Base-by-base conservation (phyloP, 331 rosid genomes). In the Dryas integrifolia region DNA sequence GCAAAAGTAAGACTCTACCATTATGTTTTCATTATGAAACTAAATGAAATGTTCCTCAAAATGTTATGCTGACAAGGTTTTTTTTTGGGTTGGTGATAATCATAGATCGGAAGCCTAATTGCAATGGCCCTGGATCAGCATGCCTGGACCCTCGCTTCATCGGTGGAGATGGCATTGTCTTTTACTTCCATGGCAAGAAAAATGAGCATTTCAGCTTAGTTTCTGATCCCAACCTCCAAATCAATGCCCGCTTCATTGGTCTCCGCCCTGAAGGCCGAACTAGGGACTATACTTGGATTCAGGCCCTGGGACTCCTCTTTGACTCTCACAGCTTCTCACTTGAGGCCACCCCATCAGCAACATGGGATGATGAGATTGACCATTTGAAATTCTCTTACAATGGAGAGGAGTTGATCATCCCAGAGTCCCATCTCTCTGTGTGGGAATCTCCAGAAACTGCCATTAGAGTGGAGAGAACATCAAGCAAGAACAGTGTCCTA, bases 101-200 rank as follows among this genome's bases (percentile, higher is more conserved):
- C 58, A 74, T 60, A 89, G 96, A 4, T 6, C 80, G 71, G 49
- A 90, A 86, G 79, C 85, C 91, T 48, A 86, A 90, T 44, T 90
- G 92, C 77, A 79, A 82, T 30, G 83, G 81, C 1, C 92, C 67
- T 3, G 96, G 96, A 64, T 84, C 96, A 43, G 91, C 92, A 61
- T 90, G 96, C 64, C 75, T 79, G 72, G 96, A 87, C 79, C 96
- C 94, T 1, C 90, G 92, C 11, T 90, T 90, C 85, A 82, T 83
- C 2, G 92, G 92, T 18, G 85, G 84, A 9, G 92, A 87, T 15
- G 92, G 85, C 13, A 69, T 81, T 21, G 90, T 88, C 7, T 88
- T 88, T 83, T 83, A 88, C 82, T 88, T 88, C 84, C 92, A 88
- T 9, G 92, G 92, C 58, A 77, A 74, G 77, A 81, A 72, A 65